Base-by-base conservation (phyloP, 1,284 basidiomycete species). In the Austroboletus niveus region DNA sequence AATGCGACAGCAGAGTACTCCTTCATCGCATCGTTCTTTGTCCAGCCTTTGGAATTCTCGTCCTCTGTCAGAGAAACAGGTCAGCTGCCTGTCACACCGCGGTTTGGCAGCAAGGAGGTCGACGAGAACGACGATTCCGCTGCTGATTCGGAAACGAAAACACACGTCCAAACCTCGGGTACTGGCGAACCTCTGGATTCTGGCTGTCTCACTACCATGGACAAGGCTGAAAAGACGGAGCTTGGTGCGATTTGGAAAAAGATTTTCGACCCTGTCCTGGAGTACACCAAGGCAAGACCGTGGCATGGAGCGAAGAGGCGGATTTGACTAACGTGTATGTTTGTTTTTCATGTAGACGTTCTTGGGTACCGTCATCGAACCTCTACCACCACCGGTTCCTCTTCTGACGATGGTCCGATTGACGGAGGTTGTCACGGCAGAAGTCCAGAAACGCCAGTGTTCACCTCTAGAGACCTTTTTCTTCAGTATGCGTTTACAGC, bases 1-100 rank as follows among this genome's bases (percentile, higher is more conserved):
- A 98, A 98, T 64, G 87, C 89, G 1, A 89, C 89, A 1, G 83
- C 92, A 36, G 94, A 98, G 70, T 95, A 94, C 68, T 79, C 85
- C 1, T 98, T 98, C 62, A 72, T 96, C 42, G 81, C 84, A 5
- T 73, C 82, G 0, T 98, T 98, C 74, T 98, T 97, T 71, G 60
- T 68, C 0, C 76, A 75, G 57, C 65, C 71, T 5, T 68, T 62
- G 29, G 55, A 36, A 17, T 45, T 58, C 35, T 61, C 50, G 47
- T 60, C 49, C 48, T 65, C 70, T 14, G 65, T 69, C 22, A 60
- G 64, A 39, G 77, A 77, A 42, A 59, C 52, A 15, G 52, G 57
- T 45, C 54, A 31, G 24, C 57, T 76, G 17, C 78, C 79, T 31
- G 73, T 74, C 27, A 47, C 58, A 5, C 55, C 65, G 20, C 53